phyloP scores from a whole-genome alignment of 2,329 filamentous ascomycete species.

The Tolypocladium tropicale region DNA sequence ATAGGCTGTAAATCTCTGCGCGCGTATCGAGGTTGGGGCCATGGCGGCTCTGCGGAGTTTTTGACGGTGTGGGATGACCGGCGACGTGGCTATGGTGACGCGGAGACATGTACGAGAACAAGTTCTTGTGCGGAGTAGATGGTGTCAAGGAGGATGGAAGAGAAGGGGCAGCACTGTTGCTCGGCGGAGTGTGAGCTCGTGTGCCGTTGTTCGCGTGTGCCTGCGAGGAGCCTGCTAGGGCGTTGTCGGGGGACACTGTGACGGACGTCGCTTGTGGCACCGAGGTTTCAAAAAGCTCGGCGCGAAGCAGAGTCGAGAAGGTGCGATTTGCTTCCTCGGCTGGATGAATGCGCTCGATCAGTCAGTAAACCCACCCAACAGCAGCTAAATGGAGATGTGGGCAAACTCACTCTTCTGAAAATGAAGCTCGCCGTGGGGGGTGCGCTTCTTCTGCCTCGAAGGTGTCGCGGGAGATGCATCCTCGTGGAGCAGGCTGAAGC shows the following conservation, averaged over 20 bases:
- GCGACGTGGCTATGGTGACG: constrained; percentile 57
- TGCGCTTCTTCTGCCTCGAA: constrained; percentile 73
- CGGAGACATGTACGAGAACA: constrained; percentile 85
- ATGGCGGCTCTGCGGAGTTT: constrained; percentile 80
- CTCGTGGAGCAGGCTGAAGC: constrained; percentile 84
- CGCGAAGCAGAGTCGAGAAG: constrained; percentile 77
- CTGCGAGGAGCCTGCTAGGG: constrained; percentile 37
- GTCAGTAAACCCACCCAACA: background rate
- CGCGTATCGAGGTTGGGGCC: constrained; percentile 80
- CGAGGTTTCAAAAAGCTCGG: constrained; percentile 85
- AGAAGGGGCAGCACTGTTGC: constrained; percentile 46
- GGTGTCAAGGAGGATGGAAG: constrained; percentile 74
- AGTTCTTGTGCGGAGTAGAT: constrained; percentile 93
- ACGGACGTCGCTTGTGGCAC: constrained; percentile 71
- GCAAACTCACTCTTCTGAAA: constrained; percentile 75
- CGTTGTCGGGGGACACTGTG: constrained; percentile 49
- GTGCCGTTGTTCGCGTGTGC: constrained; percentile 53
- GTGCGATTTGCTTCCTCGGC: constrained; percentile 93
- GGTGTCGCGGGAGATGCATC: constrained; percentile 89
- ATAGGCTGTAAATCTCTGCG: constrained; percentile 91
- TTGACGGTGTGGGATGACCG: constrained; percentile 78
- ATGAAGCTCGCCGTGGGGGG: constrained; percentile 80
- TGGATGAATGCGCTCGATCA: constrained; percentile 14
- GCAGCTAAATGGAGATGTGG: background rate
- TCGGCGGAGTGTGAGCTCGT: constrained; percentile 73